A percentile compares a stretch with the other conserved stretches of the same genome.
Conservation (phyloP, 805 yeast species). For the Starmerella bacillaris region DNA sequence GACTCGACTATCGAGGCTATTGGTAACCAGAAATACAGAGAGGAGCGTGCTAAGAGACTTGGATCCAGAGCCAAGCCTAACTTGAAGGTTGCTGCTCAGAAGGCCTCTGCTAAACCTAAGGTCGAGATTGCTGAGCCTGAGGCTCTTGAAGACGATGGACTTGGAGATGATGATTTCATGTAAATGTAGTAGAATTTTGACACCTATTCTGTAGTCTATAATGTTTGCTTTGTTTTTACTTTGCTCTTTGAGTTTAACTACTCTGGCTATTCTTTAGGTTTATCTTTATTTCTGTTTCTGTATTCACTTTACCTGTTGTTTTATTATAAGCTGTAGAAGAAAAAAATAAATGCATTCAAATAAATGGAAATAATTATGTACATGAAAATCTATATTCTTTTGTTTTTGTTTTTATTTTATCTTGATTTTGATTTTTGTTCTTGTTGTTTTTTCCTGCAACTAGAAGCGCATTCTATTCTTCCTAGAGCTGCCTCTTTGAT, state of each 20-base stretch:
- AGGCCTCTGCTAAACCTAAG: constrained; percentile 37
- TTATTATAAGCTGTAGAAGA: no score
- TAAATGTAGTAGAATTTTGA: constrained; percentile 11
- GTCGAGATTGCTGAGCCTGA: constrained; percentile 30
- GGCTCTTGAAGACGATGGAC: constrained; percentile 26
- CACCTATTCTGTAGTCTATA: not conserved
- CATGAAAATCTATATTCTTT: no score
- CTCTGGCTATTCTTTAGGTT: not conserved
- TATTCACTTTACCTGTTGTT: no score
- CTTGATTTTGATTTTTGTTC: no score
- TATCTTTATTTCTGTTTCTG: not conserved
- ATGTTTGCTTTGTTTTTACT: not conserved
- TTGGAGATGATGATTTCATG: constrained; percentile 30
- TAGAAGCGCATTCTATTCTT: constrained; percentile 18
- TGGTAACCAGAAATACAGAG: constrained; percentile 69
- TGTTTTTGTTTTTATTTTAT: no score
- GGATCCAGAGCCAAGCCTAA: constrained; percentile 93
- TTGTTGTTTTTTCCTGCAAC: no score
- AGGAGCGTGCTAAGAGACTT: constrained; percentile 68
- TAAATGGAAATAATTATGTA: no score
- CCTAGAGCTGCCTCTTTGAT: constrained; percentile 18
- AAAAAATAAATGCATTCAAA: no score
- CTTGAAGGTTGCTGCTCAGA: constrained; percentile 42
- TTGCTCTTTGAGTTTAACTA: not conserved
- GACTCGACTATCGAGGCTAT: constrained; percentile 66